Base-by-base conservation (phyloP, 805 yeast species). In the Nakazawaea ernobii region DNA sequence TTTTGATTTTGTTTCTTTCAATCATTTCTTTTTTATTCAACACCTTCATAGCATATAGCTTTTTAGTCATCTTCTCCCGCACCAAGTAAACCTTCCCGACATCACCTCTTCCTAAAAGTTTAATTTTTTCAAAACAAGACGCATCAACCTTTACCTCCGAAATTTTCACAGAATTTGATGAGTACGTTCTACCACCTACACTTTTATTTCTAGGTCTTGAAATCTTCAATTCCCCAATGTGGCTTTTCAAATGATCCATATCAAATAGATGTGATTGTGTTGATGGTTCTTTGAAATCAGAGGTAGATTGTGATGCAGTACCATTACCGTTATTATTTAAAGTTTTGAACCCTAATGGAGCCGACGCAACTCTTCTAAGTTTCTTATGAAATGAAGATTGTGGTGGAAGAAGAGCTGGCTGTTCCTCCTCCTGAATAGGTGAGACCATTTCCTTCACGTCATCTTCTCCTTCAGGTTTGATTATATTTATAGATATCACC, bases 81-180 rank as follows among this genome's bases (percentile, higher is more conserved):
- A 94, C 99, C 27, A 94, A 69, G 58, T 87, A 94, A 24, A 94
- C 99, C 62, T 89, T 91, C 3, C 99, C 99, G 33, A 94, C 98
- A 59, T 94, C 99, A 49, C 99, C 99, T 60, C 88, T 88, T 4
- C 99, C 99, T 43, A 94, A 68, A n/a, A 94, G 68, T 55, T 87
- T 80, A 46, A 94, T 79, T 61, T 89, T 92, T 55, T 91, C 97
- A 62, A 94, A 94, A 27, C 94, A 85, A 39, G 79, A 77, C 2
- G 95, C 95, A 6, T 84, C 78, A 17, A 95, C 99, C 58, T 86
- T 89, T 8, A 84, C 89, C 52, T 82, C 84, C 48, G 80, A 73
- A 33, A 82, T 75, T 58, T 82, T 86, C 47, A 85, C 85, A 10
- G 96, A 80, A 53, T 83, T 82, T 50, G 83, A 76, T 15, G 90